Evolutionary conservation across 2,329 filamentous ascomycete genomes (phyloP).

Genomic region (Botrytis galanthina): DNA sequence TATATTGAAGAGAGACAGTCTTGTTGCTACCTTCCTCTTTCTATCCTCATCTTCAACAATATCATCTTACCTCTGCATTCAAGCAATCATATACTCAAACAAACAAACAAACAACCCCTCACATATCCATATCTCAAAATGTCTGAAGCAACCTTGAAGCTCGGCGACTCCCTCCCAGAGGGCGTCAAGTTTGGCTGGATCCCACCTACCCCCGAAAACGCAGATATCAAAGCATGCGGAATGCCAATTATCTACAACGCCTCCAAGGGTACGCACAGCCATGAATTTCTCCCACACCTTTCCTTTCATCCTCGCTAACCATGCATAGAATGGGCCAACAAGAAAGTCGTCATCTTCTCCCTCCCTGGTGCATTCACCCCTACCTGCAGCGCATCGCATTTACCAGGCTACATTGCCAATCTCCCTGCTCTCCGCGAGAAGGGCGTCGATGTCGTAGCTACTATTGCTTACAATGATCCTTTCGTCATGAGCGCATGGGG

Average conservation of each 20-base stretch:
- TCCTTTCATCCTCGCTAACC: not conserved
- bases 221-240: constrained; percentile 72
- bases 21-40: not conserved
- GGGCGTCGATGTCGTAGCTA: constrained; percentile 66
- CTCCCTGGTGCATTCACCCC: constrained; percentile 71
- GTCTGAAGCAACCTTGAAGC: constrained; percentile 44
- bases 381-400: constrained; percentile 64
- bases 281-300: not conserved
- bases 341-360: constrained; percentile 69
- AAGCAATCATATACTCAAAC: not conserved
- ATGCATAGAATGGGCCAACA: constrained; percentile 57
- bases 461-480: constrained; percentile 67
- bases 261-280: constrained; percentile 57
- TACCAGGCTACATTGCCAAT: constrained; percentile 66
- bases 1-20: not conserved
- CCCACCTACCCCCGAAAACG: constrained; percentile 67
- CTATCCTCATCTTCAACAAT: not conserved
- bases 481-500: constrained; percentile 72
- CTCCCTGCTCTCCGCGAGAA: constrained; percentile 58
- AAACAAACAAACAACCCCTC: not conserved
- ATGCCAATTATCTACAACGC: constrained; percentile 76
- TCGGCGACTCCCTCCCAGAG: constrained; percentile 79
- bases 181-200: constrained; percentile 82
- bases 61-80: not conserved
- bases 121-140: constrained; percentile 21